Base-by-base conservation (phyloP, 2,329 filamentous ascomycete species). In the Graphilbum sp. region DNA sequence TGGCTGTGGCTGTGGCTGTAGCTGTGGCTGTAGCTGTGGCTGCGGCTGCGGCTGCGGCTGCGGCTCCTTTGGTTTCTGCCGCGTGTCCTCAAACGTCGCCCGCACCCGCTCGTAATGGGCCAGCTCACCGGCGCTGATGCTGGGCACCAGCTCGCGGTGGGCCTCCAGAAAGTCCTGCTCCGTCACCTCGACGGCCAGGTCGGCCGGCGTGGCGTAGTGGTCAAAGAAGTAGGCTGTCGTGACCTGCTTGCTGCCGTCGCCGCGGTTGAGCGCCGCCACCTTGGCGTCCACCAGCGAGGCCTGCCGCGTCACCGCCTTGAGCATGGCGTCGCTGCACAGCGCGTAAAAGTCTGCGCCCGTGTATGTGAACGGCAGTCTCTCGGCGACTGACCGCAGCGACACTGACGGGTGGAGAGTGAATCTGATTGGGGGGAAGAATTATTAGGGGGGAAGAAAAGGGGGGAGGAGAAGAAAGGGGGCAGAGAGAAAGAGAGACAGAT, bases 271-370 rank as follows among this genome's bases (percentile, higher is more conserved):
- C 5, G 67, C 64, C 18, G 70, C 69, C 47, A 98, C 81, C 56
- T 90, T 90, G 36, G 72, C 66, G 54, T 98, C 90, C 3, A 96
- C 87, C 2, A 73, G 67, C 2, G 75, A 71, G 2, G 90, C 86
- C 53, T 92, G 84, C 5, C 90, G 76, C 3, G 90, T 98, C 41
- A 98, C 88, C 17, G 90, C 90, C 57, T 98, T 96, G 48, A 98
- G 79, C 90, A 98, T 98, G 37, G 90, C 86, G 56, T 98, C 90
- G 32, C 86, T 94, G 63, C 88, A 96, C 17, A 98, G 69, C 1
- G 90, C 90, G 58, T 98, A 98, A 53, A 98, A 79, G 60, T 98
- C 90, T 45, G 90, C 90, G 52, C 90, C 90, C 0, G 90, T 98
- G 61, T 95, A 98, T 3, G 88, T 96, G 54, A 95, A 90, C 0